Evolutionary conservation across 2,329 filamentous ascomycete species (phyloP).

Genomic region (Trichophyton simii): DNA sequence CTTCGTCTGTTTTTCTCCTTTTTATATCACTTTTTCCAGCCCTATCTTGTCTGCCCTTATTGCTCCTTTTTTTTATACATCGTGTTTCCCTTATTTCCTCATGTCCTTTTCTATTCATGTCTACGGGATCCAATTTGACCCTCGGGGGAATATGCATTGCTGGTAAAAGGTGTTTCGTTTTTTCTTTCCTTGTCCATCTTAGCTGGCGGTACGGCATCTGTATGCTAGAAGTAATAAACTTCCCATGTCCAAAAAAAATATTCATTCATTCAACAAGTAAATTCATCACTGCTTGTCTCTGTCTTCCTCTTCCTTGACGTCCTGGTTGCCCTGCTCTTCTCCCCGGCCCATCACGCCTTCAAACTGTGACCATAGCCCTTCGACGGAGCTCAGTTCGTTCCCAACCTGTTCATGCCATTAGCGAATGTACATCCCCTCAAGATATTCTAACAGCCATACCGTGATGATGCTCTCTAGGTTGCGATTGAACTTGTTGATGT

Average conservation of each 20-base stretch:
- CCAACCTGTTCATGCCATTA: constrained; percentile 46
- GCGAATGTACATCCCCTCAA: not conserved
- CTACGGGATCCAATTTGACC: not conserved
- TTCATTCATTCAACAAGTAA: not conserved
- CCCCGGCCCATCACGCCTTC: constrained; percentile 87
- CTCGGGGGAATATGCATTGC: not conserved
- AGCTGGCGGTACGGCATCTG: not conserved
- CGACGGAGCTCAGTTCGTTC: constrained; percentile 93
- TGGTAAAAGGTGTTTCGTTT: constrained; percentile 2
- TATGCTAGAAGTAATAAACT: constrained; percentile 3
- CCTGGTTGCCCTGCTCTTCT: constrained; percentile 3
- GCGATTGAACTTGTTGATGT: constrained; percentile 90
- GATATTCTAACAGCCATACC: constrained; percentile 35
- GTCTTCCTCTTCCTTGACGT: not conserved
- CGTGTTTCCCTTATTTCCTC: not conserved
- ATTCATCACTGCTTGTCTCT: constrained; percentile 15
- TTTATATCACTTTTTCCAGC: not conserved
- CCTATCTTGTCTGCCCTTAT: not conserved
- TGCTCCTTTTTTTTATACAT: not conserved
- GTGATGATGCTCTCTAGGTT: constrained; percentile 83
- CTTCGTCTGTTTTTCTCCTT: too few relatives aligned
- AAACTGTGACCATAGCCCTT: constrained; percentile 93
- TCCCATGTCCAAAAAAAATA: not conserved
- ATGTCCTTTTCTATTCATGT: not conserved
- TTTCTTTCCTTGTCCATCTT: not conserved